A percentile compares a stretch with the other conserved stretches of the same genome.
Evolutionary conservation across 495 filamentous ascomycete genomes (phyloP).

Genomic region (Friedmanniomyces simplex): DNA sequence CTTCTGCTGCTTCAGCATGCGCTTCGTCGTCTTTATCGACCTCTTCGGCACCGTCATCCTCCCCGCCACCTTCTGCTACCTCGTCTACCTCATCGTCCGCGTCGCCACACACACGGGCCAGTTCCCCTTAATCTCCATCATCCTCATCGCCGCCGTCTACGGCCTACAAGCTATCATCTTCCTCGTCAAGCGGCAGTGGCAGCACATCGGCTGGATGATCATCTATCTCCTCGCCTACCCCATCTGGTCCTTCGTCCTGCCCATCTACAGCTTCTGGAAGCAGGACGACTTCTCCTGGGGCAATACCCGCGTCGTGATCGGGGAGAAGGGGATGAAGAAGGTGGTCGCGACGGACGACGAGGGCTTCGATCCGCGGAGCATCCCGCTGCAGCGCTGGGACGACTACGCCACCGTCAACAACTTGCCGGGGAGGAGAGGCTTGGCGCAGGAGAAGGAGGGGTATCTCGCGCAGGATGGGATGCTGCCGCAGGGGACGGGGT

Average conservation of each 20-base stretch:
- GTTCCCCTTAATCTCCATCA: constrained; percentile 76
- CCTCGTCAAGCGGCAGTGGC: constrained; percentile 92
- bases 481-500: constrained; percentile 39
- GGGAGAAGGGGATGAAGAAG: constrained; percentile 82
- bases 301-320: constrained; percentile 93
- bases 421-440: constrained; percentile 80
- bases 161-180: constrained; percentile 94
- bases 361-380: constrained; percentile 77
- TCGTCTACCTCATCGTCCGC: constrained; percentile 79
- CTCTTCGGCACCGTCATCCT: constrained; percentile 88
- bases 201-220: constrained; percentile 98
- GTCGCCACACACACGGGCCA: constrained; percentile 60
- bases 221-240: constrained; percentile 93
- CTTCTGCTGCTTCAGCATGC: constrained; percentile 99
- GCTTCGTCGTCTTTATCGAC: constrained; percentile 94
- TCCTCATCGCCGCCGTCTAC: constrained; percentile 83
- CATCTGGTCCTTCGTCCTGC: constrained; percentile 83
- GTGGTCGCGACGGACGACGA: constrained; percentile 81
- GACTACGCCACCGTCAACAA: constrained; percentile 89
- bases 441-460: constrained; percentile 53
- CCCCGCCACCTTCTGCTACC: constrained; percentile 80
- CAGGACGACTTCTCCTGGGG: constrained; percentile 98
- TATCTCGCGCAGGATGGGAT: constrained; percentile 24
- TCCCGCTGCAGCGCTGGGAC: constrained; percentile 93
- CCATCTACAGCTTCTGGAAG: constrained; percentile 98